These are phyloP conservation scores for Vicia faba DNA, from an alignment of 306 rosid genomes.

Conservation along the genomic window DNA sequence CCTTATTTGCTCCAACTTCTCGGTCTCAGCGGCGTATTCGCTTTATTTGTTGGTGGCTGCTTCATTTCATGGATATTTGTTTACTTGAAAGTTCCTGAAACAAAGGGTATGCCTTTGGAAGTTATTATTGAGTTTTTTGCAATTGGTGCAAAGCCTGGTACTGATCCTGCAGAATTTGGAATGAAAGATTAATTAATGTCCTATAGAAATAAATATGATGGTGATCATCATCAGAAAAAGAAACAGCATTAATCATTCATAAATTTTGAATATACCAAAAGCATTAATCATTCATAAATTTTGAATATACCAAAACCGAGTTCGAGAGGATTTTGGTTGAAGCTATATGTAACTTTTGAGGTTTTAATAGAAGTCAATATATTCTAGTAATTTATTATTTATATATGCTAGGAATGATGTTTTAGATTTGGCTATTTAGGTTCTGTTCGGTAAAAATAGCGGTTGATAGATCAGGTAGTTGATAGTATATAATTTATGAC, in stretches of 20 bases:
- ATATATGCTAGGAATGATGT: neutral
- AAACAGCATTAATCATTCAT: too few relatives aligned
- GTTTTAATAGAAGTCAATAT: constrained; percentile 18
- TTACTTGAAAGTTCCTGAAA: constrained; percentile 69
- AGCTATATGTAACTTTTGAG: constrained; percentile 2
- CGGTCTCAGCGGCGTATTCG: constrained; percentile 60
- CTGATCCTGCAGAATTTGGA: constrained; percentile 46
- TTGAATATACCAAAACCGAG: constrained; percentile 11
- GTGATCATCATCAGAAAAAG: neutral
- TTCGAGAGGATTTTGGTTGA: constrained; percentile 37
- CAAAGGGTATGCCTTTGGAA: constrained; percentile 84
- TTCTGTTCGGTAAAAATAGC: too few relatives aligned
- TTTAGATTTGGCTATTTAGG: constrained; percentile 17
- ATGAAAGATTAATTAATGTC: constrained; percentile 37
- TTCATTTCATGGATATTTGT: constrained; percentile 66
- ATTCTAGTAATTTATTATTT: constrained; percentile 28
- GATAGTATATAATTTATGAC: too few relatives aligned
- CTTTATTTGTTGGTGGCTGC: constrained; percentile 57
- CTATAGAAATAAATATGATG: neutral
- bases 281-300: constrained; percentile 13
- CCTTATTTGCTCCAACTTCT: constrained; percentile 59
- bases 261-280: neutral
- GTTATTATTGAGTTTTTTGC: constrained; percentile 73
- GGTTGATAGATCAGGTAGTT: too few relatives aligned
- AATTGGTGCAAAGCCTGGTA: constrained; percentile 56